Percentiles rank a stretch among this genome's conserved stretches.
Conservation (phyloP, 176 grass and related monocot genomes). For the Triticum dicoccoides region DNA sequence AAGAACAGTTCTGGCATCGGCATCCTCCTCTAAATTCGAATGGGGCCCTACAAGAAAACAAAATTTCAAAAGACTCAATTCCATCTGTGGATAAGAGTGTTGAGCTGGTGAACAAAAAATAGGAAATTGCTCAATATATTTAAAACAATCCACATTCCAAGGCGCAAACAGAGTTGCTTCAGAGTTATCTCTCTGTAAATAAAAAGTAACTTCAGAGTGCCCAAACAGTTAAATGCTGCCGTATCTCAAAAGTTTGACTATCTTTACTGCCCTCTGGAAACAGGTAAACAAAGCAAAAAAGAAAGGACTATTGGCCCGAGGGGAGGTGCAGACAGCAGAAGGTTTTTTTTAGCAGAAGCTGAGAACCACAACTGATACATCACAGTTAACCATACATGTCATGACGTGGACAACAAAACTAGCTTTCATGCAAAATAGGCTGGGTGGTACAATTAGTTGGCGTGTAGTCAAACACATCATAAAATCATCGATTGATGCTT, state of each 20-base stretch:
- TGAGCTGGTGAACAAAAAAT: background rate
- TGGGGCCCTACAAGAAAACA: constrained; percentile 41
- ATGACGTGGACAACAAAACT: background rate
- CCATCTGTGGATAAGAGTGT: background rate
- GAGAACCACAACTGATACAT: background rate
- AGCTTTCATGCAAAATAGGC: background rate
- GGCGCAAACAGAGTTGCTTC: background rate
- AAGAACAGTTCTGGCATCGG: constrained; percentile 58
- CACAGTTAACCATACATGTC: background rate
- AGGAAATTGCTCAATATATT: background rate
- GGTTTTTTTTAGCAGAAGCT: no score
- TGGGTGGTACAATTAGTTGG: background rate
- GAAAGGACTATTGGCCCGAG: background rate
- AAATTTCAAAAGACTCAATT: background rate
- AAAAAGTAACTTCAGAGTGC: background rate
- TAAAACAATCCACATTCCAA: background rate
- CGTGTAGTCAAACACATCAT: background rate
- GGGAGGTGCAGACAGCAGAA: no score
- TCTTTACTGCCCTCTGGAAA: background rate
- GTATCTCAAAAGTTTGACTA: constrained; percentile 1
- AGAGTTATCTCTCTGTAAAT: background rate
- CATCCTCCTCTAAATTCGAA: constrained; percentile 48
- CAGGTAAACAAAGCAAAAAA: background rate
- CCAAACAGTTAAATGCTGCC: background rate
- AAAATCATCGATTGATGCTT: background rate